A percentile compares a stretch with the other conserved stretches of the same genome.
Evolutionary conservation across 352 stramenopile genomes (phyloP).

Genomic region (Hyaloperonospora brassicae): DNA sequence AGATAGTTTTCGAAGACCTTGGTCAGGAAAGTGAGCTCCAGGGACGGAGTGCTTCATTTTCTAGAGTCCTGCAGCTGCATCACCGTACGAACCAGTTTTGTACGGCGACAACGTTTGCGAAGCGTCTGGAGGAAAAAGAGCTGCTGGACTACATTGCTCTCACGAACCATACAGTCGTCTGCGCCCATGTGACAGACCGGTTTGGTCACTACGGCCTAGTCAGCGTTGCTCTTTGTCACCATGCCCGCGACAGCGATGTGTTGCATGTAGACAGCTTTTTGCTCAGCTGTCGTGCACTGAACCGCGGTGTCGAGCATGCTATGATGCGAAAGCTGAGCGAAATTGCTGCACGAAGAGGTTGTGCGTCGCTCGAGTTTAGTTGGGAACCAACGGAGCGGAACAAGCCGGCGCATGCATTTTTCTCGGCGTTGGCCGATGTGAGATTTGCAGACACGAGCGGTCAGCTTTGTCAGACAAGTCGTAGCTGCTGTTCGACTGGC

Average conservation of each 20-base stretch:
- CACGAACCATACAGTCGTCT: conserved; percentile 26
- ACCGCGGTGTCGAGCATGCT: conserved; percentile 62
- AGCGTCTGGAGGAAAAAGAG: conserved; percentile 24
- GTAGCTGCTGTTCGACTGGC: conserved; percentile 6
- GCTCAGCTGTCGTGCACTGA: conserved; percentile 62
- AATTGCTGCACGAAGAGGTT: conserved; percentile 14
- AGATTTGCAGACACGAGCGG: conserved; percentile 10
- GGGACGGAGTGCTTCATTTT: conserved; percentile 22
- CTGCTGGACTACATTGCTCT: conserved; percentile 26
- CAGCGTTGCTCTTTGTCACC: conserved; percentile 33
- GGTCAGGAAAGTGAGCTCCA: conserved; percentile 12
- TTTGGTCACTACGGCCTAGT: conserved; percentile 75
- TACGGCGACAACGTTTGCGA: conserved; percentile 45
- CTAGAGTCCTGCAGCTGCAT: conserved; percentile 51
- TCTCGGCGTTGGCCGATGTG: conserved; percentile 26
- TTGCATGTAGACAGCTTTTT: conserved; percentile 51
- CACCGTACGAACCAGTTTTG: conserved; percentile 74
- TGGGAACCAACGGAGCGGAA: conserved; percentile 69
- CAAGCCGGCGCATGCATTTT: conserved; percentile 48
- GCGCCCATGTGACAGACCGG: conserved; percentile 56
- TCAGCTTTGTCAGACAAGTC: not conserved
- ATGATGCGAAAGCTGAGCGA: conserved; percentile 47
- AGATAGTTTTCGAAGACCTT: conserved; percentile 55
- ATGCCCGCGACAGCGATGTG: conserved; percentile 1
- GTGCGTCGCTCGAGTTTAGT: conserved; percentile 22